Evolutionary conservation across 2,329 filamentous ascomycete genomes (phyloP), one percentile per base, ranked within the genome.

Genomic region (Xylariaceae sp.): DNA sequence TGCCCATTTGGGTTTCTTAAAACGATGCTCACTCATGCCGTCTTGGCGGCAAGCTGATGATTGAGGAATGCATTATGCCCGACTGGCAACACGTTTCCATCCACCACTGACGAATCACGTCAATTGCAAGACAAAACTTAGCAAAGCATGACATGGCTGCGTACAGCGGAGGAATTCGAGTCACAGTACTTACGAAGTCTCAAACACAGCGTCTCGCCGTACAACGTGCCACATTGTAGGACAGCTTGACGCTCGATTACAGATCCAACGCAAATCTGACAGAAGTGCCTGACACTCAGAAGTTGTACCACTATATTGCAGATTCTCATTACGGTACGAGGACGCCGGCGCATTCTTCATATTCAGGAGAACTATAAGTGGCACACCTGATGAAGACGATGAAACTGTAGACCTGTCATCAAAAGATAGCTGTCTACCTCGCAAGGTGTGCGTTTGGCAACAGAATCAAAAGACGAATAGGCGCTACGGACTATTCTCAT

Each of bases 181-280:
- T 61, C 55, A 61, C 41, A 51, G 40, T 45, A 49, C 44, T 21
- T 34, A 41, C 26, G 17, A 56, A 39, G 44, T 53, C 53, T 60
- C 45, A 60, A 26, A 56, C 56, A 59, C 36, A 37, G 52, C 59
- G 56, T 48, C 52, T 62, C 52, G 56, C 56, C 26, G 56, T 62
- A n/a, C 44, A 23, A 53, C 56, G 41, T 54, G 2, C n/a, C 33
- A 56, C 56, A 50, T 12, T 11, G 31, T 53, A 34, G 36, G 26
- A 53, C 48, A 55, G 26, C n/a, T 41, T 14, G 44, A 11, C 39
- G 28, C 53, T 45, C 16, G 5, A 36, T 54, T 14, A 40, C 19
- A 9, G 11, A 34, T 52, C 47, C 29, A 16, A 58, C 43, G n/a
- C 31, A 34, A 37, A 48, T 44, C 21, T 44, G 16, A 28, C 31